Base-by-base conservation (phyloP, 1,139 yeast genomes). In the Candida dubliniensis region DNA sequence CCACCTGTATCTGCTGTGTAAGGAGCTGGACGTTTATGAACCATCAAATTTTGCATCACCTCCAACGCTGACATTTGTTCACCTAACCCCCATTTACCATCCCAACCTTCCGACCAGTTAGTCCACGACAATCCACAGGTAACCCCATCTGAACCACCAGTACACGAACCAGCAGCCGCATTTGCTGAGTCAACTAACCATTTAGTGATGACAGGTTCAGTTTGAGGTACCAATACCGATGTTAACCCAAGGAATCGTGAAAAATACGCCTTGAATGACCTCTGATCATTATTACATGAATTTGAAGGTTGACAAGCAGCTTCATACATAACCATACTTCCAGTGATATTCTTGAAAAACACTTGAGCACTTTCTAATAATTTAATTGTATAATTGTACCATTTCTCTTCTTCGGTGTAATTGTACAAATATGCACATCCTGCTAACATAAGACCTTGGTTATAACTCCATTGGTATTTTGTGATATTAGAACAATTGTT, bases 21-120 rank as follows among this genome's bases (percentile, higher is more conserved):
- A 30, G 87, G 90, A 47, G 81, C 76, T 18, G 76, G 80, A 49
- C 71, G 72, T 31, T 76, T 67, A 43, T 73, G 63, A 18, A 79
- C 79, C 59, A 82, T 69, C 43, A 85, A 71, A 53, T 78, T 83
- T 53, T 83, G 86, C 59, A 90, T 77, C 4, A 80, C 81, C 61
- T 90, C 97, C 46, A 90, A 70, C 0, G 97, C 96, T 40, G 82
- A 66, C 87, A 91, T 87, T 64, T 91, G 96, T 65, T 91, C 97
- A 51, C 98, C 98, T 34, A 91, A 74, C n/a, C 98, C 98, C 55
- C 79, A 90, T 40, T 56, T 61, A 2, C 82, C 84, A 64, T 91
- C 98, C 86, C 90, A 91, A 8, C 50, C 49, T 29, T 31, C 38
- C 2, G 59, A 50, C 38, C 66, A 71, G 27, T 66, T 59, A 36